phyloP scores from a whole-genome alignment of 768 basidiomycete genomes.

The Termitomyces heimii region DNA sequence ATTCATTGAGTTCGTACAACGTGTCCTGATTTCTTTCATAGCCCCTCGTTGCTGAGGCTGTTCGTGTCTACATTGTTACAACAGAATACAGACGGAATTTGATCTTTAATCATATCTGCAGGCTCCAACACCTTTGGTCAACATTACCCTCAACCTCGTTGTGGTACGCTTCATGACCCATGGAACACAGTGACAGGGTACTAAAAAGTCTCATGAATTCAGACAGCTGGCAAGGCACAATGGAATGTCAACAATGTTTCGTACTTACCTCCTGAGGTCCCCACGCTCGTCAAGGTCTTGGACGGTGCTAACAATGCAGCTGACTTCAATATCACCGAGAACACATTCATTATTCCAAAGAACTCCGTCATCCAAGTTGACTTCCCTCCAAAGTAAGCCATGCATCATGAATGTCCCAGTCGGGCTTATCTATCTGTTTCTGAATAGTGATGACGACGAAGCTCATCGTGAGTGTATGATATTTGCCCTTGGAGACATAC shows the following conservation, averaged over 20 bases:
- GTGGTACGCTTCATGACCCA: constrained; percentile 13
- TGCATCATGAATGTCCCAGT: too few relatives aligned
- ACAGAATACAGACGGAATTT: not conserved
- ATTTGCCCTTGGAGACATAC: not conserved
- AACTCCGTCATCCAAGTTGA: constrained; percentile 33
- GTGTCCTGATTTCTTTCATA: not conserved
- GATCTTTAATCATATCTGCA: not conserved
- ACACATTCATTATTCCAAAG: constrained; percentile 31
- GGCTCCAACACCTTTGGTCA: constrained; percentile 20
- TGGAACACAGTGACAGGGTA: too few relatives aligned
- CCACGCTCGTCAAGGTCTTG: constrained; percentile 27
- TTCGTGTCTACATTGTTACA: not conserved
- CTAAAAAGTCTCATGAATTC: not conserved
- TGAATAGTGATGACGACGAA: constrained; percentile 19
- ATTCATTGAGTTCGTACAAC: not conserved
- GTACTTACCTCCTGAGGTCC: constrained; percentile 21
- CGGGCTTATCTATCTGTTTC: not conserved
- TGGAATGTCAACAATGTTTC: constrained; percentile 28
- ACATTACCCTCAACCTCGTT: constrained; percentile 19
- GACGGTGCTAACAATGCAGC: constrained; percentile 23
- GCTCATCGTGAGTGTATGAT: constrained; percentile 18
- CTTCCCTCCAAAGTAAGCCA: constrained; percentile 22
- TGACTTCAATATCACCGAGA: constrained; percentile 26
- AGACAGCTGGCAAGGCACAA: constrained; percentile 17
- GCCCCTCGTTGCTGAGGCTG: constrained; percentile 4